Evolutionary conservation across 805 yeast genomes (phyloP), one percentile per base, ranked within the genome.

Genomic region (Jamesozyma lodderae): DNA sequence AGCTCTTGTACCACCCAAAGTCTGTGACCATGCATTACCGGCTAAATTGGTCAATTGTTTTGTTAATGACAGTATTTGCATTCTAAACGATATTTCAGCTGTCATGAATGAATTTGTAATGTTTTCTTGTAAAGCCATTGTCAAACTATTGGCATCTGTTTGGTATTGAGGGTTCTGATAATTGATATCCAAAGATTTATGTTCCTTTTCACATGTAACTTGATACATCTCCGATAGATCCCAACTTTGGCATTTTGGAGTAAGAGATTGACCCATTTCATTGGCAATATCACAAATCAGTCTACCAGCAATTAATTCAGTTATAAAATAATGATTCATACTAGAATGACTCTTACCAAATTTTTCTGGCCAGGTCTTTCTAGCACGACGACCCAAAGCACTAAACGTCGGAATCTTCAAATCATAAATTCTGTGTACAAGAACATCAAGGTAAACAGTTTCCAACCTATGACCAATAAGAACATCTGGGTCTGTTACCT

Each of bases 11-110:
- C 98, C 98, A 36, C 86, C 79, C 36, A 92, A 68, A 1, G 98
- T 92, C 45, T 85, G 87, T 1, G 94, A 74, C 98, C 98, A 92
- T 0, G 96, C 90, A 59, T 92, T 92, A 51, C 98, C 98, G 1
- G 97, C 96, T 44, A 92, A 68, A 47, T 81, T 82, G 1, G 98
- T 92, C 52, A 92, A 68, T 54, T 88, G 95, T 50, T 85, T 85
- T 0, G 97, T 83, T 38, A 92, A 68, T 2, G 96, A 85, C 38
- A 92, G 63, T 41, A 92, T 79, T 61, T 92, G 97, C 39, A 79
- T 75, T 45, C 81, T 70, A 55, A 87, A 78, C 0, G 95, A 87
- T 40, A 92, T 67, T 39, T 81, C 81, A 2, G 87, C 84, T 14
- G 85, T 69, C 34, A 82, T 77, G 42, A 72, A 66, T 8, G 90